A percentile compares a stretch with the other conserved stretches of the same genome.
These are phyloP conservation scores for Epichloe festucae DNA, from an alignment of 2,329 filamentous ascomycete genomes.

Conservation along the genomic window DNA sequence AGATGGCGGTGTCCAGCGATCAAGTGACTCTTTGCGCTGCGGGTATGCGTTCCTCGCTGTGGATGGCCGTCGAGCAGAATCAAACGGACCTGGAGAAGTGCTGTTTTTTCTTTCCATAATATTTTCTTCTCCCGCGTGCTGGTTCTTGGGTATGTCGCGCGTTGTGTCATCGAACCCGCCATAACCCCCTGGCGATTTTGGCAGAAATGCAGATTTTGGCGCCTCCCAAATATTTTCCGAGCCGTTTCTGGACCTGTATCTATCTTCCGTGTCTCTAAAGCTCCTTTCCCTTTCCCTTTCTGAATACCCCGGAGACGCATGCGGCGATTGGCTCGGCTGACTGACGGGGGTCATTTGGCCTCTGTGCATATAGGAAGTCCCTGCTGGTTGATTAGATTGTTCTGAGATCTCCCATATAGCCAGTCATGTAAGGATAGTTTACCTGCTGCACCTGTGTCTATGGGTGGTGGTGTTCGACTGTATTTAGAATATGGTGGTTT, in stretches of 20 bases:
- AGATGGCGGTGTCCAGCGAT: slow-evolving; percentile 7
- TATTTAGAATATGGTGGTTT: slow-evolving; percentile 22
- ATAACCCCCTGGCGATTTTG: slow-evolving; percentile 33
- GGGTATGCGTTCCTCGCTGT: slow-evolving; percentile 21
- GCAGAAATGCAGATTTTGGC: background rate
- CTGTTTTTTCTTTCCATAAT: slow-evolving; percentile 51
- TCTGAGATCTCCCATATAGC: background rate
- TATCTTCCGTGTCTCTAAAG: slow-evolving; percentile 30
- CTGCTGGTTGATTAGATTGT: background rate
- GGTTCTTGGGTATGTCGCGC: slow-evolving; percentile 6
- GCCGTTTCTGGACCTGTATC: slow-evolving; percentile 23
- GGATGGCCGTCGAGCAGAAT: slow-evolving; percentile 28
- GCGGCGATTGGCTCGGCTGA: slow-evolving; percentile 44
- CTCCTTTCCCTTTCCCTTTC: slow-evolving; percentile 25
- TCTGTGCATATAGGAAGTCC: slow-evolving; percentile 30
- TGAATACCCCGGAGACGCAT: slow-evolving; percentile 50
- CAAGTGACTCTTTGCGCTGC: slow-evolving; percentile 16
- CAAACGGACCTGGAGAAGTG: slow-evolving; percentile 55
- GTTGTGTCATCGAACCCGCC: slow-evolving; percentile 26
- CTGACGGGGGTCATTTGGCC: slow-evolving; percentile 53
- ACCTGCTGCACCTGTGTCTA: slow-evolving; percentile 43
- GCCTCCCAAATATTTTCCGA: background rate
- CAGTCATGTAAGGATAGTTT: slow-evolving; percentile 12
- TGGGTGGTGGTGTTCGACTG: slow-evolving; percentile 29
- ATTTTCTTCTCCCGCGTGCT: slow-evolving; percentile 13